These are phyloP conservation scores for Fonsecaea pedrosoi DNA, from an alignment of 2,329 filamentous ascomycete genomes.

Conservation along the genomic window DNA sequence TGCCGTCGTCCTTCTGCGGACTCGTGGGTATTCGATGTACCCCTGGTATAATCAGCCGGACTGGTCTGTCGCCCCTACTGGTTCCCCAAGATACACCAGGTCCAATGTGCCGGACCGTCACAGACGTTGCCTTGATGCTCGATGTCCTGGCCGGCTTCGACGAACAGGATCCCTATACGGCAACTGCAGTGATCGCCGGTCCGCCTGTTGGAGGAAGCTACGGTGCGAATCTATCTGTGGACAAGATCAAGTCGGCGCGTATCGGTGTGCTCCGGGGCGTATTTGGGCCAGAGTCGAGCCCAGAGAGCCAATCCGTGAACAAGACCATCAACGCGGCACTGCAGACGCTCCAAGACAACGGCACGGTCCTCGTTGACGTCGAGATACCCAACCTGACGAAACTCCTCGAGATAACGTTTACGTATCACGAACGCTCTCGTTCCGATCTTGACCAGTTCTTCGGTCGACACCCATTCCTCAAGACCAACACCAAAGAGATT, in stretches of 20 bases:
- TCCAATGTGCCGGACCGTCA: conserved; percentile 31
- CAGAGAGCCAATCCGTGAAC: conserved; percentile 20
- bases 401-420: conserved; percentile 17
- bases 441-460: conserved; percentile 30
- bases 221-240: conserved; percentile 15
- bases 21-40: conserved; percentile 58
- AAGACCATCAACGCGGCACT: conserved; percentile 21
- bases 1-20: conserved; percentile 52
- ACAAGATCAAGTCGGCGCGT: conserved; percentile 21
- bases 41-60: conserved; percentile 54
- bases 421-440: conserved; percentile 25
- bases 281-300: conserved; percentile 22
- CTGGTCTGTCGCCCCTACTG: conserved; percentile 47
- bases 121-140: conserved; percentile 27
- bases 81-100: conserved; percentile 31
- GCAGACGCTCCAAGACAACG: conserved; percentile 16
- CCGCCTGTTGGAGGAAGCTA: conserved; percentile 22
- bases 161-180: conserved; percentile 25
- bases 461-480: conserved; percentile 20
- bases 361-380: conserved; percentile 23
- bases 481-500: conserved; percentile 21
- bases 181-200: conserved; percentile 20
- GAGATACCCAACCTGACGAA: conserved; percentile 22
- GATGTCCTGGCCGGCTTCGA: conserved; percentile 28
- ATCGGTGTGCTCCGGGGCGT: conserved; percentile 22